A percentile compares a stretch with the other conserved stretches of the same genome.
These are phyloP conservation scores for Thermothielavioides terrestris DNA, from an alignment of 495 filamentous ascomycete genomes.

Conservation along the genomic window DNA sequence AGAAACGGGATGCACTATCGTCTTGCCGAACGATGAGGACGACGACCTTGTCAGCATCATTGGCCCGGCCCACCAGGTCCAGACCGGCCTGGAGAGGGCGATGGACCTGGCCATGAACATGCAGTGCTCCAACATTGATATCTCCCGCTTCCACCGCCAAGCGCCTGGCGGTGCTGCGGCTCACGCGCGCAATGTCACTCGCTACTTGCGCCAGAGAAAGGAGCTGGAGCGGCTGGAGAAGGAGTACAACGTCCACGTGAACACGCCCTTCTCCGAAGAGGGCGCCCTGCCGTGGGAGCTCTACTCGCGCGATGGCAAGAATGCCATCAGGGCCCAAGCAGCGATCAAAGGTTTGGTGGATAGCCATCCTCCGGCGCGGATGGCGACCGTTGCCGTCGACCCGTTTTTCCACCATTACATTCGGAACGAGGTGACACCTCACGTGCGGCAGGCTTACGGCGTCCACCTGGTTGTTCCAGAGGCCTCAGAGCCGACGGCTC, in stretches of 20 bases:
- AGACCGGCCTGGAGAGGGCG: constrained; percentile 64
- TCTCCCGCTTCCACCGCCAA: constrained; percentile 64
- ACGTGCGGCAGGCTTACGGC: constrained; percentile 62
- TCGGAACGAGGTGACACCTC: constrained; percentile 50
- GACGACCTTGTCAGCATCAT: constrained; percentile 78
- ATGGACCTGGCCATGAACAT: constrained; percentile 76
- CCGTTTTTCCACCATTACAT: constrained; percentile 81
- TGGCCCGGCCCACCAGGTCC: constrained; percentile 64
- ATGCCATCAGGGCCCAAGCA: constrained; percentile 65
- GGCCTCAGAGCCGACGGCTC: constrained; percentile 44
- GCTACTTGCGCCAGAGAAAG: constrained; percentile 69
- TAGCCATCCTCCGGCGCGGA: constrained; percentile 67
- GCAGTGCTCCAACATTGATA: constrained; percentile 68
- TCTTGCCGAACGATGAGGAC: constrained; percentile 63
- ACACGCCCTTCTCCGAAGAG: constrained; percentile 52
- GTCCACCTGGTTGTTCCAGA: constrained; percentile 74
- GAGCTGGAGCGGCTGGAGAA: constrained; percentile 72
- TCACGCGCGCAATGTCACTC: constrained; percentile 75
- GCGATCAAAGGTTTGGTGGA: constrained; percentile 75
- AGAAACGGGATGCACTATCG: constrained; percentile 82
- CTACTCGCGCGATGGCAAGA: constrained; percentile 76
- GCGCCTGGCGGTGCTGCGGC: constrained; percentile 60
- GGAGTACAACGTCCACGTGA: constrained; percentile 70
- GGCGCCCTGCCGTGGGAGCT: constrained; percentile 73
- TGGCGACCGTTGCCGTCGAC: constrained; percentile 63